A percentile compares a stretch with the other conserved stretches of the same genome.
Evolutionary conservation across 2,329 filamentous ascomycete species (phyloP).

Genomic region (Beauveria australis): DNA sequence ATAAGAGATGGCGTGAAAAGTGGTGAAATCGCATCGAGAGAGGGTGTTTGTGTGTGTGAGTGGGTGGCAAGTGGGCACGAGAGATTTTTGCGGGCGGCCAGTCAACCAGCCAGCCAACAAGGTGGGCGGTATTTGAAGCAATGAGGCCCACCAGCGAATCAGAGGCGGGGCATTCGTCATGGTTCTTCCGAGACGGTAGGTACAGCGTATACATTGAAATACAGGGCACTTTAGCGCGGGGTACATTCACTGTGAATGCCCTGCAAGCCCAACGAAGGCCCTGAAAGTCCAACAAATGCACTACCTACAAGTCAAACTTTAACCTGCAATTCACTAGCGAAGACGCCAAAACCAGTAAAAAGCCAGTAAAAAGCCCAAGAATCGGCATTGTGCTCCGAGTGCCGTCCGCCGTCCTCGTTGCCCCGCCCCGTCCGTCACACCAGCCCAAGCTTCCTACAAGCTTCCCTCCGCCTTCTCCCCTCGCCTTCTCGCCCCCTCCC

Average conservation of each 20-base stretch:
- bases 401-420: not conserved
- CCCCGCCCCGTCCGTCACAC: not conserved
- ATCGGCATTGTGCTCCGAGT: slow-evolving; percentile 1
- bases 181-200: not conserved
- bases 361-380: not conserved
- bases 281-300: not conserved
- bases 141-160: not conserved
- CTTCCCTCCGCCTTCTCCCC: not conserved
- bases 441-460: slow-evolving; percentile 5
- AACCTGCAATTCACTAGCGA: not conserved
- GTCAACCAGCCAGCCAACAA: not conserved
- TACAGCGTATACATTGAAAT: not conserved
- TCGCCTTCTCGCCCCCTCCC: not conserved
- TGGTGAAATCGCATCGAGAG: not conserved
- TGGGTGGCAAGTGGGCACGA: not conserved
- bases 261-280: not conserved
- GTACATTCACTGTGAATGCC: not conserved
- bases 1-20: not conserved
- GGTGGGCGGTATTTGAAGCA: slow-evolving; percentile 1
- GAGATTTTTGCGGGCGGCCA: not conserved
- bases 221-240: not conserved
- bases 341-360: not conserved
- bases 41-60: not conserved
- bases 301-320: too few species aligned
- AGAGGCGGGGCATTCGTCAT: not conserved